Evolutionary conservation across 1,284 basidiomycete genomes (phyloP).

Genomic region (Ustilago lituana): DNA sequence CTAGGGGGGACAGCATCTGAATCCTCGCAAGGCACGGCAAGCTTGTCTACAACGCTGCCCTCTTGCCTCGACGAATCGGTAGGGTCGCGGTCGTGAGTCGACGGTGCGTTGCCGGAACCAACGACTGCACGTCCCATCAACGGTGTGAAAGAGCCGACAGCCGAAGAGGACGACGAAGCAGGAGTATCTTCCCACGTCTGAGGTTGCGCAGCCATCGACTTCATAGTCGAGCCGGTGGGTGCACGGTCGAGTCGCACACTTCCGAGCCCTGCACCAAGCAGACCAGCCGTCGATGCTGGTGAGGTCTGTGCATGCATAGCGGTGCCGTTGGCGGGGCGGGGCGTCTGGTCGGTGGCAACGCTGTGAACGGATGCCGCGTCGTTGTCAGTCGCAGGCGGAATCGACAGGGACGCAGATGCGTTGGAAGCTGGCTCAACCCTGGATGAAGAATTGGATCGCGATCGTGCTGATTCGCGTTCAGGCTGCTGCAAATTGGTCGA

Average conservation of each 20-base stretch:
- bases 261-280: neutral
- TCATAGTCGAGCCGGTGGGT: constrained; percentile 33
- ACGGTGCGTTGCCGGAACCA: neutral
- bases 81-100: constrained; percentile 15
- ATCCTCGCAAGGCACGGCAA: constrained; percentile 29
- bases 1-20: constrained; percentile 42
- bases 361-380: constrained; percentile 30
- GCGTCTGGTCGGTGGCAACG: constrained; percentile 24
- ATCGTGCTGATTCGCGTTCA: neutral
- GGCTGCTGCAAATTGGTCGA: constrained; percentile 15
- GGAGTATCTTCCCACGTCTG: constrained; percentile 31
- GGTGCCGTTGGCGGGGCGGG: constrained; percentile 12
- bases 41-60: constrained; percentile 45
- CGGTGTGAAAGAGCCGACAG: neutral
- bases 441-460: constrained; percentile 11
- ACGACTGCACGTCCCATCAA: neutral
- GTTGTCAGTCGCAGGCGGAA: neutral
- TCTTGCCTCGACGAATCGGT: constrained; percentile 30
- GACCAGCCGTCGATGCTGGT: neutral
- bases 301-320: neutral
- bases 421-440: neutral
- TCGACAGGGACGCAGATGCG: neutral
- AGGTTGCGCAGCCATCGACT: constrained; percentile 40
- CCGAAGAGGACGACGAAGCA: constrained; percentile 9
- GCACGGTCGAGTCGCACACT: constrained; percentile 31